phyloP scores from a whole-genome alignment of 2,329 filamentous ascomycete genomes.

The Colletotrichum tofieldiae region DNA sequence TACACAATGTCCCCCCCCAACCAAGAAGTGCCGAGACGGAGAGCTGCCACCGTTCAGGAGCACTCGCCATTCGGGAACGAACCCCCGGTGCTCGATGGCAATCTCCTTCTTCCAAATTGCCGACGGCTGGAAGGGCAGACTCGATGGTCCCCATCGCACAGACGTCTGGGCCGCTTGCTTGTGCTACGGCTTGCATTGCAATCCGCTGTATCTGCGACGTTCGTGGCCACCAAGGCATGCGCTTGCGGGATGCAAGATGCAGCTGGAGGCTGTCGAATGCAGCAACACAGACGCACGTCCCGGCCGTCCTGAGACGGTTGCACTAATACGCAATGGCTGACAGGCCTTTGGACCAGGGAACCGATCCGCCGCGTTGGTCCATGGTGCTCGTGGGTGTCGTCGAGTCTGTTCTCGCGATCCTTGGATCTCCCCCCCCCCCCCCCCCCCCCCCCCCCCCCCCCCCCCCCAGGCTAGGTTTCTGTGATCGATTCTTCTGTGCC shows the following conservation, averaged over 20 bases:
- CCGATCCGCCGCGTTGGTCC: slow-evolving; percentile 13
- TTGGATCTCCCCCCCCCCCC: slow-evolving; percentile 3
- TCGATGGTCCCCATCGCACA: background rate
- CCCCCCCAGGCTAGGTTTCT: slow-evolving; percentile 5
- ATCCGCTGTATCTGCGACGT: slow-evolving; percentile 15
- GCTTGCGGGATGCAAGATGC: slow-evolving; percentile 14
- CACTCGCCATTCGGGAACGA: slow-evolving; percentile 6
- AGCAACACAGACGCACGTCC: slow-evolving; percentile 28
- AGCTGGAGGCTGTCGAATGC: slow-evolving; percentile 12
- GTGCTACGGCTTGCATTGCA: slow-evolving; percentile 26
- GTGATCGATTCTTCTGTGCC: slow-evolving; percentile 4
- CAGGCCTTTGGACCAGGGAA: background rate
- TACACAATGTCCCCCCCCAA: background rate
- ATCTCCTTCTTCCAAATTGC: slow-evolving; percentile 11
- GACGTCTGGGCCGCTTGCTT: slow-evolving; percentile 1
- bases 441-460: too few species aligned
- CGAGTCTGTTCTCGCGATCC: slow-evolving; percentile 34
- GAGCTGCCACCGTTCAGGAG: slow-evolving; percentile 23
- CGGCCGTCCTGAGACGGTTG: slow-evolving; percentile 14
- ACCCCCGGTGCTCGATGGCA: slow-evolving; percentile 10
- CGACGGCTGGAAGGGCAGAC: background rate
- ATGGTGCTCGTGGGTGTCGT: slow-evolving; percentile 2
- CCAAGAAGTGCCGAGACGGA: slow-evolving; percentile 31
- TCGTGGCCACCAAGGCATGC: slow-evolving; percentile 14
- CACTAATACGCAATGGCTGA: slow-evolving; percentile 25